Conservation (phyloP, 352 stramenopile genomes). For the Pythium grandisporangium region DNA sequence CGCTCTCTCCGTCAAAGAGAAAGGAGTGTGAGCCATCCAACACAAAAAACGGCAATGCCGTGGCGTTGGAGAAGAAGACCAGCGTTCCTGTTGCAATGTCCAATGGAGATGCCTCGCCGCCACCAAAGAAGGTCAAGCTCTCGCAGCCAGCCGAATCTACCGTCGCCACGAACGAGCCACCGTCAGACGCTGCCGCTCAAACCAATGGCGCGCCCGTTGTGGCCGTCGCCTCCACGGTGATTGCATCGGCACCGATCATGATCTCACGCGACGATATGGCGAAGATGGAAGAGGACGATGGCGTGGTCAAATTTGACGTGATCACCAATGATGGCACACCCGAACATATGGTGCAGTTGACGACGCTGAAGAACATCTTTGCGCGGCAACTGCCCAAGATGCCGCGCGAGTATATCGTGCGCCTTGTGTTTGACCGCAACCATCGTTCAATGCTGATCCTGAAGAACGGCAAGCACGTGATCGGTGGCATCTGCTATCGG, state of each 20-base stretch:
- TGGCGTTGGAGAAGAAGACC: no score
- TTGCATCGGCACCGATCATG: constrained; percentile 29
- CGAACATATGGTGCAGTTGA: constrained; percentile 89
- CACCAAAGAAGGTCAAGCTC: no score
- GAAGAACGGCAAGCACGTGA: constrained; percentile 88
- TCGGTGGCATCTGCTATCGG: constrained; percentile 98
- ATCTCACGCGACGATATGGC: constrained; percentile 84
- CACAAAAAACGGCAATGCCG: no score
- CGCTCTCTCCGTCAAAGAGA: no score
- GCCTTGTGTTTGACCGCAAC: constrained; percentile 96
- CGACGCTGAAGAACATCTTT: constrained; percentile 98
- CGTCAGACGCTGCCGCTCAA: neutral
- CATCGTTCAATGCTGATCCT: constrained; percentile 92
- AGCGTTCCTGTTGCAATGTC: no score
- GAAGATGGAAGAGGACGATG: constrained; percentile 78
- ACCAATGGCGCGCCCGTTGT: neutral
- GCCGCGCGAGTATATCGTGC: constrained; percentile 99
- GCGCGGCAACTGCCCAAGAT: constrained; percentile 98
- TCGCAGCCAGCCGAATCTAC: no score
- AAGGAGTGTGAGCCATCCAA: no score
- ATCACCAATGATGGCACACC: constrained; percentile 87
- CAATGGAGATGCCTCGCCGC: no score
- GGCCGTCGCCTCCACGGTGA: neutral
- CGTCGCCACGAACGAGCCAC: no score
- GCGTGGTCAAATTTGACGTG: constrained; percentile 75